phyloP scores from a whole-genome alignment of 2,329 filamentous ascomycete genomes.

The Microascus cirrosus region DNA sequence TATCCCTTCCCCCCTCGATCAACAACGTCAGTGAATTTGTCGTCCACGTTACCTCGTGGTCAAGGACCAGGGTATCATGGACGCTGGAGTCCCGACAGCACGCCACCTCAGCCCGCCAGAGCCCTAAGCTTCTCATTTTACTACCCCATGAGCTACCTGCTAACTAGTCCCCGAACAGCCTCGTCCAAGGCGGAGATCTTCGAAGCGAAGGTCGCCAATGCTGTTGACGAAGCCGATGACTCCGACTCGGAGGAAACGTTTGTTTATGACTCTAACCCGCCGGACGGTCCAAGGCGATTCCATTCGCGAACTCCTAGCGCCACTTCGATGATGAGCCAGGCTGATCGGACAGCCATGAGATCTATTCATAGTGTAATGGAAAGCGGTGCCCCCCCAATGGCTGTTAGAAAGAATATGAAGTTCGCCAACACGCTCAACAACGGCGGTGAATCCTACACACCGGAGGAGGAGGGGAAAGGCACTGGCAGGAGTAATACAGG shows the following conservation, averaged over 20 bases:
- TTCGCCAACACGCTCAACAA: constrained; percentile 74
- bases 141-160: not conserved
- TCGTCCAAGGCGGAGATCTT: constrained; percentile 97
- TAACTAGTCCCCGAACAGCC: constrained; percentile 28
- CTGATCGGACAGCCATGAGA: constrained; percentile 47
- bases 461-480: constrained; percentile 57
- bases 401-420: constrained; percentile 82
- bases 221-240: constrained; percentile 90
- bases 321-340: constrained; percentile 68
- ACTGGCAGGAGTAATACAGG: constrained; percentile 49
- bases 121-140: not conserved
- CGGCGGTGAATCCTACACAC: constrained; percentile 35
- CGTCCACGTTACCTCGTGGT: not conserved
- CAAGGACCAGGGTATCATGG: not conserved
- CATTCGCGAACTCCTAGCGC: constrained; percentile 93
- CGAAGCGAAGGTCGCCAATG: constrained; percentile 90
- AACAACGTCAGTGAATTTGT: not conserved
- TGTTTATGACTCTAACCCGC: constrained; percentile 96
- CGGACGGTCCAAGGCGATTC: constrained; percentile 60
- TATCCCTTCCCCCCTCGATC: not conserved
- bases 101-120: not conserved
- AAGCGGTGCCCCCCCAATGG: constrained; percentile 28
- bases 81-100: not conserved
- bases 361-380: constrained; percentile 61
- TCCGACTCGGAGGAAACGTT: constrained; percentile 98